Conservation (phyloP, 306 rosid genomes). For the Senna siamea region DNA sequence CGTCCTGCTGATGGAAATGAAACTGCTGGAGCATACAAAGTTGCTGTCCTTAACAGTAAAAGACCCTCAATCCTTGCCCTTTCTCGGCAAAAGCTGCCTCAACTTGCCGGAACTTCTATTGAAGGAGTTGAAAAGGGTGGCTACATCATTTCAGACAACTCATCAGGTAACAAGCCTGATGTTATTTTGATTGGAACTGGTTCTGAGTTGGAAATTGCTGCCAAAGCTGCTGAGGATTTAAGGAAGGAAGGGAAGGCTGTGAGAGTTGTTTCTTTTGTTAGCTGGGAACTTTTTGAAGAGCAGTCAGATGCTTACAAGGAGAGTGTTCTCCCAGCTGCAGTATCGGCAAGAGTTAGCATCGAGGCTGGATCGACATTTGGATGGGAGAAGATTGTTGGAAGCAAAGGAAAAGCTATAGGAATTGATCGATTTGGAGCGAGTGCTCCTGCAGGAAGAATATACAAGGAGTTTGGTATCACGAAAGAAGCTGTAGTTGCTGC, state of each 20-base stretch:
- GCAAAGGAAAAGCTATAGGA: conserved; percentile 92
- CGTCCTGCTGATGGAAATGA: conserved; percentile 99
- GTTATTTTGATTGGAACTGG: conserved; percentile 93
- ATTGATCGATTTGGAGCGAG: conserved; percentile 96
- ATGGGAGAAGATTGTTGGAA: conserved; percentile 84
- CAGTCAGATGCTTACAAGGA: conserved; percentile 95
- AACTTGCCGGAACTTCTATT: conserved; percentile 82
- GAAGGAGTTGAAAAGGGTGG: conserved; percentile 98
- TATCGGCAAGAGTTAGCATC: conserved; percentile 93
- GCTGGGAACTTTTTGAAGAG: conserved; percentile 94
- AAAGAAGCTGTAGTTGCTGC: conserved; percentile 93
- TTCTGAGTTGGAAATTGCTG: conserved; percentile 93
- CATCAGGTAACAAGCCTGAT: conserved; percentile 90
- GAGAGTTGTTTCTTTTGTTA: conserved; percentile 87
- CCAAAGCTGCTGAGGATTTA: conserved; percentile 83
- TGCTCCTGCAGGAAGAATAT: conserved; percentile 93
- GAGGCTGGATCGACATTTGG: conserved; percentile 97
- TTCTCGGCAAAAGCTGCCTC: conserved; percentile 86
- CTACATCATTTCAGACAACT: conserved; percentile 82
- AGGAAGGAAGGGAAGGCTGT: conserved; percentile 93
- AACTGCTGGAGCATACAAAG: conserved; percentile 95
- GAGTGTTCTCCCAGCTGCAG: conserved; percentile 87
- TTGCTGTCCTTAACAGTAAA: conserved; percentile 77
- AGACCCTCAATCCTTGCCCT: conserved; percentile 96
- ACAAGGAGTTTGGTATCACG: conserved; percentile 90